Conservation (phyloP, 1,139 yeast genomes). For the Cylindricascospora bacillispora region DNA sequence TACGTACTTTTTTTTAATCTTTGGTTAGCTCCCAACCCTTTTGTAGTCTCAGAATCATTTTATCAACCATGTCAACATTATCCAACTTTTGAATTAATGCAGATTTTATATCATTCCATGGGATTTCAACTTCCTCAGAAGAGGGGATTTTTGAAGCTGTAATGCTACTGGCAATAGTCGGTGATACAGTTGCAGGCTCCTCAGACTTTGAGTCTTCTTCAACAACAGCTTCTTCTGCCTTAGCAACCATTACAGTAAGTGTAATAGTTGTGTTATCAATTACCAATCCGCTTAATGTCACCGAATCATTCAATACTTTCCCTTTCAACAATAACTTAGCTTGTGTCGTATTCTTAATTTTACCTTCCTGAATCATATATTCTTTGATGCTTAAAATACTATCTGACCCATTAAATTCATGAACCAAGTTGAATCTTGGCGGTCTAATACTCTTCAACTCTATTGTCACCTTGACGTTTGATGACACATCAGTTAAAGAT, state of each 20-base stretch:
- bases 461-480: conserved; percentile 8
- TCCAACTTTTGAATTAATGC: conserved; percentile 17
- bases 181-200: neutral
- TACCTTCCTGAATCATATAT: conserved; percentile 20
- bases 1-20: no score
- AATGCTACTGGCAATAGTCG: neutral
- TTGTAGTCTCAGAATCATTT: conserved; percentile 30
- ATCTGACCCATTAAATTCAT: conserved; percentile 19
- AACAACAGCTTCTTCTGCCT: conserved; percentile 5
- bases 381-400: conserved; percentile 31
- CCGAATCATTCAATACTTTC: conserved; percentile 35
- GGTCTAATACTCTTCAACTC: conserved; percentile 34
- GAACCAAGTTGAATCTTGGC: conserved; percentile 30
- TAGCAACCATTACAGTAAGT: conserved; percentile 29
- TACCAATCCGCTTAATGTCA: conserved; percentile 19
- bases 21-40: conserved; percentile 29
- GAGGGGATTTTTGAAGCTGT: no score
- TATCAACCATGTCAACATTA: conserved; percentile 11
- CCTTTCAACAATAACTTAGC: conserved; percentile 35
- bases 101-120: conserved; percentile 27
- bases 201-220: no score
- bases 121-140: conserved; percentile 11
- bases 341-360: conserved; percentile 21
- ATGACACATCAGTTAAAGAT: conserved; percentile 9
- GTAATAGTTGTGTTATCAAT: conserved; percentile 19